Evolutionary conservation across 2,329 filamentous ascomycete genomes (phyloP).

Genomic region (Coniochaeta sp.): DNA sequence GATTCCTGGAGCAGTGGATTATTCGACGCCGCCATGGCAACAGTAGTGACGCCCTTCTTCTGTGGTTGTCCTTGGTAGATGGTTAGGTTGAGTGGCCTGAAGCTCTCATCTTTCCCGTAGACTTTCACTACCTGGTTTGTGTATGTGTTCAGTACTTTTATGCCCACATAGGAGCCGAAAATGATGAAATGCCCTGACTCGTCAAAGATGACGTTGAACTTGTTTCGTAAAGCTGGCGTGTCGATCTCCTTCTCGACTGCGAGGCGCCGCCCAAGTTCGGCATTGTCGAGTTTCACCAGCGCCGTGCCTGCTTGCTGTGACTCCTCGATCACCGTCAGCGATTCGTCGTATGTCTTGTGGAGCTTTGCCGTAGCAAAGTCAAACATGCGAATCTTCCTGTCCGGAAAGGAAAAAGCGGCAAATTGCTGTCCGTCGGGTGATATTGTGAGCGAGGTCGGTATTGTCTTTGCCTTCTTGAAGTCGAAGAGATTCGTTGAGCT

Average conservation of each 20-base stretch:
- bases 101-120: constrained; percentile 83
- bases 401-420: constrained; percentile 83
- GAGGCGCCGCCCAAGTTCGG: constrained; percentile 85
- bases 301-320: constrained; percentile 95
- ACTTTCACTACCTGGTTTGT: constrained; percentile 89
- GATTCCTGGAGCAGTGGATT: constrained; percentile 92
- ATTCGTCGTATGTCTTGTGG: constrained; percentile 91
- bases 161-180: constrained; percentile 85
- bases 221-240: constrained; percentile 56
- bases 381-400: constrained; percentile 88
- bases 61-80: constrained; percentile 94
- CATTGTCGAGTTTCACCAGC: constrained; percentile 71
- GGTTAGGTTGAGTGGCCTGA: constrained; percentile 74
- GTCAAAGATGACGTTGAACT: constrained; percentile 86
- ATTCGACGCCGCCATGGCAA: constrained; percentile 92
- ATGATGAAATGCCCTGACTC: constrained; percentile 93
- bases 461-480: constrained; percentile 91
- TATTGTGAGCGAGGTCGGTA: constrained; percentile 73
- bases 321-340: constrained; percentile 76
- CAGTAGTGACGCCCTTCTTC: constrained; percentile 86
- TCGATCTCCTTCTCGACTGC: constrained; percentile 85
- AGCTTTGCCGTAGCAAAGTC: constrained; percentile 87
- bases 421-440: constrained; percentile 84
- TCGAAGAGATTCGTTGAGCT: constrained; percentile 92
- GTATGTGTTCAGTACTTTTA: constrained; percentile 93